Percentiles rank a stretch among this genome's conserved stretches.
These are phyloP conservation scores for Daldinia eschscholtzii DNA, from an alignment of 2,329 filamentous ascomycete genomes.

Conservation along the genomic window DNA sequence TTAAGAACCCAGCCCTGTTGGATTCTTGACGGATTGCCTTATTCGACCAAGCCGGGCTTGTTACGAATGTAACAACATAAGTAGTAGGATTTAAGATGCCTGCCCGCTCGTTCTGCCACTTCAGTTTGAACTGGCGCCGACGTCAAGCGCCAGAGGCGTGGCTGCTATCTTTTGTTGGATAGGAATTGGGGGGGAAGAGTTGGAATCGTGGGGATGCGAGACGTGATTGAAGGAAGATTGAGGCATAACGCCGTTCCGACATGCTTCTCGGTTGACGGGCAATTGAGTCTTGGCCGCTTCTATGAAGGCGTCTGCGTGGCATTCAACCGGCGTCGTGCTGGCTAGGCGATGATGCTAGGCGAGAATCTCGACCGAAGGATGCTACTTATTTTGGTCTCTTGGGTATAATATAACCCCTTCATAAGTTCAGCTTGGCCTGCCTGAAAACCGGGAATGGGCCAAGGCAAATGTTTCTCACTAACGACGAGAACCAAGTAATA, in stretches of 20 bases:
- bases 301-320: slow-evolving; percentile 19
- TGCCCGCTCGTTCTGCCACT: slow-evolving; percentile 24
- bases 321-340: slow-evolving; percentile 38
- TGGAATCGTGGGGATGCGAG: slow-evolving; percentile 9
- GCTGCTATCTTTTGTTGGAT: slow-evolving; percentile 11
- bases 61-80: slow-evolving; percentile 39
- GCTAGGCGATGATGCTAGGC: slow-evolving; percentile 38
- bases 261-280: slow-evolving; percentile 35
- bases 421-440: slow-evolving; percentile 41
- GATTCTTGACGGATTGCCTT: slow-evolving; percentile 36
- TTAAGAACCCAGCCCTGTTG: slow-evolving; percentile 38
- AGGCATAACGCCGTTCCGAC: slow-evolving; percentile 19
- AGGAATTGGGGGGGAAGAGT: neutral
- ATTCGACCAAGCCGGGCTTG: slow-evolving; percentile 35
- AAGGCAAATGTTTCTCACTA: slow-evolving; percentile 27
- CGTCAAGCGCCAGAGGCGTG: slow-evolving; percentile 12
- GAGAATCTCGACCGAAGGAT: slow-evolving; percentile 42
- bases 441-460: slow-evolving; percentile 24
- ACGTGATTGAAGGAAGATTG: slow-evolving; percentile 12
- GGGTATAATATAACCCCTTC: slow-evolving; percentile 25
- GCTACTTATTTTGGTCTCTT: slow-evolving; percentile 35
- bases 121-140: slow-evolving; percentile 34
- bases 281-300: slow-evolving; percentile 34
- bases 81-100: slow-evolving; percentile 29
- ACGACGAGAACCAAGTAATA: slow-evolving; percentile 27